Evolutionary conservation across 257 asterid genomes (phyloP).

Genomic region (Scutellaria galericulata): DNA sequence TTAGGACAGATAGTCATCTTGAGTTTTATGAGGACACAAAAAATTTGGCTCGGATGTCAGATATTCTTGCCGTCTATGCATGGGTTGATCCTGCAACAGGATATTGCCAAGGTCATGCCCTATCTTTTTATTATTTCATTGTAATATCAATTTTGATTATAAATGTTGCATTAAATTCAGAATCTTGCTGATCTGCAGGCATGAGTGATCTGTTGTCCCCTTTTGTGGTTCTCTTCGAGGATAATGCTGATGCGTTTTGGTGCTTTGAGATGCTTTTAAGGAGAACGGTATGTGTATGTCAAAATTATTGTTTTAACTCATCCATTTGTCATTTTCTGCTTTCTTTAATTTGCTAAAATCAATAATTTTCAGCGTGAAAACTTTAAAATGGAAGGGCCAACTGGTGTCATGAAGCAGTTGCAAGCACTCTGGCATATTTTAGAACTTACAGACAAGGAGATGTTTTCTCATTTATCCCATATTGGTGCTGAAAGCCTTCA

Average conservation of each 20-base stretch:
- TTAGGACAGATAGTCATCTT: slow-evolving; percentile 95
- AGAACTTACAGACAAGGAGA: slow-evolving; percentile 88
- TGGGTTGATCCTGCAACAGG: slow-evolving; percentile 99
- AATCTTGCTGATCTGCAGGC: slow-evolving; percentile 53
- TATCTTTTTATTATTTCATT: slow-evolving; percentile 29
- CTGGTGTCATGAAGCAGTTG: slow-evolving; percentile 98
- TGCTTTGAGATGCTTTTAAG: slow-evolving; percentile 99
- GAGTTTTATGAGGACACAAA: slow-evolving; percentile 87
- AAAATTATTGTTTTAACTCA: neutral
- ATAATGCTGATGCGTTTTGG: slow-evolving; percentile 99
- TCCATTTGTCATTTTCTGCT: slow-evolving; percentile 24
- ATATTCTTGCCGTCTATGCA: slow-evolving; percentile 97
- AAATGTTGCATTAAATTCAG: slow-evolving; percentile 35
- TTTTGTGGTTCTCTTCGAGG: slow-evolving; percentile 95
- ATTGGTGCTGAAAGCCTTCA: slow-evolving; percentile 99
- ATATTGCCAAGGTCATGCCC: slow-evolving; percentile 88
- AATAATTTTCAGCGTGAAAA: slow-evolving; percentile 72
- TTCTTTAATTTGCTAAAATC: slow-evolving; percentile 34
- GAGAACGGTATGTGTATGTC: slow-evolving; percentile 67
- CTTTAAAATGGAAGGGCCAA: slow-evolving; percentile 95
- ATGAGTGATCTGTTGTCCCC: slow-evolving; percentile 99
- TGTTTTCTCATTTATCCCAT: slow-evolving; percentile 79
- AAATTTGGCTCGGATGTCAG: slow-evolving; percentile 98
- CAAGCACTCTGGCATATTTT: slow-evolving; percentile 89
- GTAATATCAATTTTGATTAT: slow-evolving; percentile 17